Evolutionary conservation across 2,329 filamentous ascomycete genomes (phyloP).

Genomic region (Claviceps lovelessii): DNA sequence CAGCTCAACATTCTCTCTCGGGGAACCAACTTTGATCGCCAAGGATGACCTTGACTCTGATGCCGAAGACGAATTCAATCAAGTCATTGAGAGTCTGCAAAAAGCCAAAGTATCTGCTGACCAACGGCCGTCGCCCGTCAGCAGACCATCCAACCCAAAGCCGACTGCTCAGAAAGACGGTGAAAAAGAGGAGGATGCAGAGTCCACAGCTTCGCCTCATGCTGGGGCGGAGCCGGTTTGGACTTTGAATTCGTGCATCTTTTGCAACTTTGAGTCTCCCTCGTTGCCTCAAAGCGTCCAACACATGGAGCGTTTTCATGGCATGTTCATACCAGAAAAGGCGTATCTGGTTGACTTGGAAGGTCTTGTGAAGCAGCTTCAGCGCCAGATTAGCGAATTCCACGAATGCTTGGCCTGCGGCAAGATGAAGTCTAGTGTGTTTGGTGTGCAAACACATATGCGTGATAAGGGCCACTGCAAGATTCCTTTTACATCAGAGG

Average conservation of each 20-base stretch:
- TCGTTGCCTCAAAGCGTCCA: constrained; percentile 60
- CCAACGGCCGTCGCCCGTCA: constrained; percentile 34
- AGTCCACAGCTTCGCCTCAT: constrained; percentile 25
- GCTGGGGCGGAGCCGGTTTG: constrained; percentile 21
- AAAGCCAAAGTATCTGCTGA: constrained; percentile 51
- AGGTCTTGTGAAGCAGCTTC: constrained; percentile 64
- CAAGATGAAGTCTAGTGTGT: constrained; percentile 62
- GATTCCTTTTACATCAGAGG: constrained; percentile 79
- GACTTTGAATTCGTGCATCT: constrained; percentile 54
- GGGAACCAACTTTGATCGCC: constrained; percentile 51
- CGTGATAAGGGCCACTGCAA: constrained; percentile 92
- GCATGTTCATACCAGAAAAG: constrained; percentile 91
- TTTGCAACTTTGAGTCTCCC: constrained; percentile 79
- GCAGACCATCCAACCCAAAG: constrained; percentile 38
- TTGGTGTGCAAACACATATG: constrained; percentile 91
- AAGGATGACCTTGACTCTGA: constrained; percentile 45
- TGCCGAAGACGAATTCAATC: constrained; percentile 59
- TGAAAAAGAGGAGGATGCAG: constrained; percentile 27
- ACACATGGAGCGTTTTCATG: constrained; percentile 87
- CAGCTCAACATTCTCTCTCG: constrained; percentile 82
- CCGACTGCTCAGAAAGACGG: constrained; percentile 26
- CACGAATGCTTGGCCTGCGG: constrained; percentile 82
- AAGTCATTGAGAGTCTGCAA: constrained; percentile 65
- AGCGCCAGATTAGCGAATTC: constrained; percentile 63
- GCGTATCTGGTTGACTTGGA: constrained; percentile 70